These are phyloP conservation scores for Sporobolomyces phaffii DNA, from an alignment of 768 basidiomycete species.

Conservation along the genomic window DNA sequence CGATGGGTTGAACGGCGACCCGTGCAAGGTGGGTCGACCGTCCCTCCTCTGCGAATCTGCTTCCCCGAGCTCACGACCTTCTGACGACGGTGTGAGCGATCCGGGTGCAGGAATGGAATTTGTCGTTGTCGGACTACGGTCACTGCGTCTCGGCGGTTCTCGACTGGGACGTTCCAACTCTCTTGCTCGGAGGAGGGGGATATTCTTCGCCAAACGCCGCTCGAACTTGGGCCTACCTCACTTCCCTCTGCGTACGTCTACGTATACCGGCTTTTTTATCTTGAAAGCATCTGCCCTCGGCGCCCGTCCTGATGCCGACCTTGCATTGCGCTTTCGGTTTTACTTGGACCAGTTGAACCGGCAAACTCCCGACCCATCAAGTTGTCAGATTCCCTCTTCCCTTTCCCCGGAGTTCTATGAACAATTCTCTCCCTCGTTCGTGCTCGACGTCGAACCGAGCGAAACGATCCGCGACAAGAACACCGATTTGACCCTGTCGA, in stretches of 20 bases:
- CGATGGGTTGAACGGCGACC: slow-evolving; percentile 80
- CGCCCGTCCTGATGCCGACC: neutral
- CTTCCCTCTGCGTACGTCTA: slow-evolving; percentile 61
- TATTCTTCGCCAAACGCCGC: slow-evolving; percentile 79
- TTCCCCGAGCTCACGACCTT: no score
- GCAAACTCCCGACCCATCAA: slow-evolving; percentile 5
- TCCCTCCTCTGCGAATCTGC: slow-evolving; percentile 55
- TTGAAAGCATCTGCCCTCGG: slow-evolving; percentile 56
- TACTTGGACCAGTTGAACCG: slow-evolving; percentile 2
- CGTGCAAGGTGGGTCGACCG: slow-evolving; percentile 51
- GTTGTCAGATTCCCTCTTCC: slow-evolving; percentile 21
- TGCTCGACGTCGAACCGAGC: slow-evolving; percentile 26
- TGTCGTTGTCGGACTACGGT: slow-evolving; percentile 43
- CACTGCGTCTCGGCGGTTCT: slow-evolving; percentile 29
- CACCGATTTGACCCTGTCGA: slow-evolving; percentile 11
- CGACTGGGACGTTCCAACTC: slow-evolving; percentile 37
- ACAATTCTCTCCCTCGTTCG: slow-evolving; percentile 18
- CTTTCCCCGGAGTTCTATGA: slow-evolving; percentile 3
- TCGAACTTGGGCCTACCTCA: slow-evolving; percentile 77
- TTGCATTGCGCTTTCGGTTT: neutral
- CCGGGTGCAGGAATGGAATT: slow-evolving; percentile 55
- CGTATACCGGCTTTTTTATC: slow-evolving; percentile 55
- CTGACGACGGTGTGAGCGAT: no score
- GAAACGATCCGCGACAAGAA: slow-evolving; percentile 23
- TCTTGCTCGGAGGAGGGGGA: slow-evolving; percentile 57